phyloP scores from a whole-genome alignment of 2,329 filamentous ascomycete genomes.

The Ascocoryne sarcoides region DNA sequence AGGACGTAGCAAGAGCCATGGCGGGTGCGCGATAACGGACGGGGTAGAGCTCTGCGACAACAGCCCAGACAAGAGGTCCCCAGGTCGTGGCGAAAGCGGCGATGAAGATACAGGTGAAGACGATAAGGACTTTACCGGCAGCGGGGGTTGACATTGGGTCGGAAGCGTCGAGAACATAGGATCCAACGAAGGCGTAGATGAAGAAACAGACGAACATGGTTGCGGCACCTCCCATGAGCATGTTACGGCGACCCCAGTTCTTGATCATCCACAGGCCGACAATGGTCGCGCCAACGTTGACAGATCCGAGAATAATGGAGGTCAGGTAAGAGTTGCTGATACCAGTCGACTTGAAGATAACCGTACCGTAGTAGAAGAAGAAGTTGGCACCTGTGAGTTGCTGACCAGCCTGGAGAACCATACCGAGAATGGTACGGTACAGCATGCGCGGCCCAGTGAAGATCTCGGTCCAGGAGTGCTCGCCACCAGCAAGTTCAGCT shows the following conservation, averaged over 20 bases:
- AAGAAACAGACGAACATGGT: conserved; percentile 55
- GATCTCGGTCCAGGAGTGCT: conserved; percentile 43
- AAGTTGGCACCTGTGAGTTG: conserved; percentile 62
- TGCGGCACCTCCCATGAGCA: conserved; percentile 52
- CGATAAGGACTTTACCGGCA: conserved; percentile 52
- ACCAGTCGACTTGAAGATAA: conserved; percentile 57
- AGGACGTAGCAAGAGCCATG: conserved; percentile 51
- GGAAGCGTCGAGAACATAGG: conserved; percentile 35
- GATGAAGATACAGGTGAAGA: conserved; percentile 59
- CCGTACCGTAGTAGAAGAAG: conserved; percentile 59
- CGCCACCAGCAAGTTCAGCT: conserved; percentile 34
- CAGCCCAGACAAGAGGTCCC: conserved; percentile 62
- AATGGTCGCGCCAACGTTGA: conserved; percentile 61
- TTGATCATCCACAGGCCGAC: conserved; percentile 57
- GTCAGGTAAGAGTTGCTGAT: conserved; percentile 57
- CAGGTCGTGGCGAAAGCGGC: conserved; percentile 60
- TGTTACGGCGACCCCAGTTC: conserved; percentile 53
- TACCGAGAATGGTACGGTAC: conserved; percentile 54
- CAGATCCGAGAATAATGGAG: conserved; percentile 57
- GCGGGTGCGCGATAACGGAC: conserved; percentile 50
- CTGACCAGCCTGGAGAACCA: conserved; percentile 55
- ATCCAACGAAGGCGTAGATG: conserved; percentile 43
- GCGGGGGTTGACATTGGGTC: conserved; percentile 37
- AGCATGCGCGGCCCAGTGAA: conserved; percentile 60
- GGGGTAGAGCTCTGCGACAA: conserved; percentile 58